A percentile compares a stretch with the other conserved stretches of the same genome.
phyloP scores from a whole-genome alignment of 1,139 yeast species.

The Groenewaldozyma sp. region DNA sequence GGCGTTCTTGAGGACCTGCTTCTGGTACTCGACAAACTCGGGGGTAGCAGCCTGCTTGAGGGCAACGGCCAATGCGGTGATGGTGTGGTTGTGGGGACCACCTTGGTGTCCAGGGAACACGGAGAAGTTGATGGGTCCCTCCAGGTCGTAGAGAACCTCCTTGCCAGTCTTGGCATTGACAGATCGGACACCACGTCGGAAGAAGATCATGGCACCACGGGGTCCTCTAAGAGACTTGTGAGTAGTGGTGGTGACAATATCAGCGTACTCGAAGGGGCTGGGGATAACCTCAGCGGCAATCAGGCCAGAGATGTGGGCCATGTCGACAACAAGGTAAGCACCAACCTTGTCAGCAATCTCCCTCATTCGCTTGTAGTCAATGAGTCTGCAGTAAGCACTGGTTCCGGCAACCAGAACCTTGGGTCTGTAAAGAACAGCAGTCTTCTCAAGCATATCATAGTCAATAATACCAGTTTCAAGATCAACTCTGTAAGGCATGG shows the following conservation, averaged over 20 bases:
- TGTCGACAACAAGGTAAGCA: conserved; percentile 83
- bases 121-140: conserved; percentile 83
- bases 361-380: conserved; percentile 84
- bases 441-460: conserved; percentile 78
- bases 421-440: conserved; percentile 83
- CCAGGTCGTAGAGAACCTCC: conserved; percentile 78
- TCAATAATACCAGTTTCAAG: conserved; percentile 83
- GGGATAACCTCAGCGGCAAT: conserved; percentile 89
- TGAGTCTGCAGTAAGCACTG: conserved; percentile 85
- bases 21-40: conserved; percentile 79
- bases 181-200: conserved; percentile 80
- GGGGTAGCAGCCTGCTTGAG: conserved; percentile 82
- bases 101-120: conserved; percentile 99
- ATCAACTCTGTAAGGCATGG: conserved; percentile 91
- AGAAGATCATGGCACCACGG: conserved; percentile 98
- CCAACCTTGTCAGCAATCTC: conserved; percentile 88
- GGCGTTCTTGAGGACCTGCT: conserved; percentile 74
- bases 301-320: conserved; percentile 95
- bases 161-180: conserved; percentile 75
- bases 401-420: conserved; percentile 95
- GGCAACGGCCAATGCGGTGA: conserved; percentile 91
- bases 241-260: conserved; percentile 93
- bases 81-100: conserved; percentile 98
- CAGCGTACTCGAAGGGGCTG: conserved; percentile 90
- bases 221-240: conserved; percentile 97